These are phyloP conservation scores for Mycena metata DNA, from an alignment of 768 basidiomycete genomes.

Conservation along the genomic window DNA sequence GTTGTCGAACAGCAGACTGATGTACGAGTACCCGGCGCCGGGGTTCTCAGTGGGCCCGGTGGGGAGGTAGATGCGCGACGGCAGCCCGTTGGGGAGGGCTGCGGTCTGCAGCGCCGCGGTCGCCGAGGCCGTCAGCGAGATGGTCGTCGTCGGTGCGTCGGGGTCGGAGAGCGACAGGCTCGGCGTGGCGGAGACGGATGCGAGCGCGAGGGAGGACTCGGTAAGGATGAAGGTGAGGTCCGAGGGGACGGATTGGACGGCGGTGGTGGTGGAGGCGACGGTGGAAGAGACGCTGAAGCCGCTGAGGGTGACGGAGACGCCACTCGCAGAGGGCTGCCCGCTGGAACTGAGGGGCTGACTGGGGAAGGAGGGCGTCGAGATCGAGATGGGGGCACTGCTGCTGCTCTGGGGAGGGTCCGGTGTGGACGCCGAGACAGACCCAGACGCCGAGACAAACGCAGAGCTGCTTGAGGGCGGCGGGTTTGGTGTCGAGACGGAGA, in stretches of 20 bases:
- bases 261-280: constrained; percentile 23
- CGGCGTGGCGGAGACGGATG: constrained; percentile 46
- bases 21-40: constrained; percentile 54
- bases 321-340: background rate
- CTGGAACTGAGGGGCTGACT: background rate
- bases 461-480: background rate
- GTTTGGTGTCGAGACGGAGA: background rate
- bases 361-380: background rate
- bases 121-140: constrained; percentile 38
- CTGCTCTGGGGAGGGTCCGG: background rate
- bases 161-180: constrained; percentile 54
- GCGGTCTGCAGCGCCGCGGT: constrained; percentile 45
- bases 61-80: constrained; percentile 70
- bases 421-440: background rate
- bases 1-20: constrained; percentile 75
- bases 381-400: background rate
- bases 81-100: constrained; percentile 70
- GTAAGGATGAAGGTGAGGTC: constrained; percentile 61
- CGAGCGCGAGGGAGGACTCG: constrained; percentile 56
- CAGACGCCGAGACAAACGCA: background rate
- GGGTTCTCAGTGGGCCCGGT: constrained; percentile 24
- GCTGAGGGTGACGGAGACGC: constrained; percentile 5
- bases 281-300: background rate
- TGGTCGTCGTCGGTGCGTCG: constrained; percentile 56
- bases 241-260: constrained; percentile 50